Evolutionary conservation across 2,329 filamentous ascomycete genomes (phyloP).

Genomic region (Didymella sp.): DNA sequence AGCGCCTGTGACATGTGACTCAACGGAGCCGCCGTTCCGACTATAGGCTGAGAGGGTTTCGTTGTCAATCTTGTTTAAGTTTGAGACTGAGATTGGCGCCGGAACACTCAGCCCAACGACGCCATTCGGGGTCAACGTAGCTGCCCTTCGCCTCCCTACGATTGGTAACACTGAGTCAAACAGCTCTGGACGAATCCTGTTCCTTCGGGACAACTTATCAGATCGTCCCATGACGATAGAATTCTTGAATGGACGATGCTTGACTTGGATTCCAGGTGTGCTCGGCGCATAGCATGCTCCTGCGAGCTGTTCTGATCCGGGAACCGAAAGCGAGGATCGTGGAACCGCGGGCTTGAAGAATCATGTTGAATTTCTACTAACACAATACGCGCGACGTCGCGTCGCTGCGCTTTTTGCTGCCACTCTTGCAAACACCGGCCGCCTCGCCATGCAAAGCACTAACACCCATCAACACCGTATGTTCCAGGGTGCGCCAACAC

Average conservation of each 20-base stretch:
- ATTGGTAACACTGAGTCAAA: constrained; percentile 1
- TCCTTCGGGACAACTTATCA: not conserved
- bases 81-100: not conserved
- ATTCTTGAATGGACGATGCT: not conserved
- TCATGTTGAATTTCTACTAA: constrained; percentile 14
- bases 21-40: not conserved
- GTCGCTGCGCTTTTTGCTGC: not conserved
- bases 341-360: not conserved
- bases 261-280: not conserved
- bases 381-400: not conserved
- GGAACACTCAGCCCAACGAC: not conserved
- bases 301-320: not conserved
- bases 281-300: not conserved
- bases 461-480: constrained; percentile 5
- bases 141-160: not conserved
- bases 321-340: not conserved
- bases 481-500: not conserved
- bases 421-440: not conserved
- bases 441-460: constrained; percentile 1
- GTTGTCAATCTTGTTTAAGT: not conserved
- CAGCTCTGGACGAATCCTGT: not conserved
- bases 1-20: not conserved
- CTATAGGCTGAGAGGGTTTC: not conserved
- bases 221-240: not conserved
- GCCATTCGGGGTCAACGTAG: not conserved